Conservation (phyloP, 305 asterid species). For the Solanum chacoense region DNA sequence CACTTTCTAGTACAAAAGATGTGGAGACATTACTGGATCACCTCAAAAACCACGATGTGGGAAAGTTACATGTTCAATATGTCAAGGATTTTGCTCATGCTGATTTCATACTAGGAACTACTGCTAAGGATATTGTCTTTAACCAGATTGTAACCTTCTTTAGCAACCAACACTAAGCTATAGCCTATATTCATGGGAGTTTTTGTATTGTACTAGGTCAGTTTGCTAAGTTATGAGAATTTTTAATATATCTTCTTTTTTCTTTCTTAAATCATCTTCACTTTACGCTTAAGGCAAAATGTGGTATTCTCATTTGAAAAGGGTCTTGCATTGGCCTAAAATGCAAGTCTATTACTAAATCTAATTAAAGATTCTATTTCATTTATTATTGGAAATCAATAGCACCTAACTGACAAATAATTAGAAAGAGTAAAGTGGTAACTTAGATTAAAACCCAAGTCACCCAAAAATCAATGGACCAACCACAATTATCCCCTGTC, state of each 20-base stretch:
- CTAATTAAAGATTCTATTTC: background rate
- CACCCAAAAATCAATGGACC: slow-evolving; percentile 3
- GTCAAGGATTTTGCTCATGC: slow-evolving; percentile 61
- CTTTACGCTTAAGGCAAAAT: background rate
- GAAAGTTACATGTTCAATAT: slow-evolving; percentile 55
- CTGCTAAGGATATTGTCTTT: slow-evolving; percentile 55
- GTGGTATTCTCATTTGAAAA: background rate
- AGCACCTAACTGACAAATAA: background rate
- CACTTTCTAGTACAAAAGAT: slow-evolving; percentile 47
- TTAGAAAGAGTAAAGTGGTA: background rate
- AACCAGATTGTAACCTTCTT: slow-evolving; percentile 45
- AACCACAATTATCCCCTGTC: slow-evolving; percentile 2
- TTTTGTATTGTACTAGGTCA: background rate
- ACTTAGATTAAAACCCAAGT: slow-evolving; percentile 12
- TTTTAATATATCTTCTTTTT: background rate
- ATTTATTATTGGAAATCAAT: background rate
- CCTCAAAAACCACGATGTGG: slow-evolving; percentile 42
- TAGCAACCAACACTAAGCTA: slow-evolving; percentile 6
- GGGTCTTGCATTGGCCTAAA: background rate
- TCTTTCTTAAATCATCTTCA: background rate
- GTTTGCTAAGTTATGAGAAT: background rate
- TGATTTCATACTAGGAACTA: slow-evolving; percentile 57
- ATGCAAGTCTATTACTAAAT: background rate
- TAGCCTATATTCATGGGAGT: background rate
- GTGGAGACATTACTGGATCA: slow-evolving; percentile 38